Evolutionary conservation across 2,329 filamentous ascomycete species (phyloP).

Genomic region (Fusarium sp.): DNA sequence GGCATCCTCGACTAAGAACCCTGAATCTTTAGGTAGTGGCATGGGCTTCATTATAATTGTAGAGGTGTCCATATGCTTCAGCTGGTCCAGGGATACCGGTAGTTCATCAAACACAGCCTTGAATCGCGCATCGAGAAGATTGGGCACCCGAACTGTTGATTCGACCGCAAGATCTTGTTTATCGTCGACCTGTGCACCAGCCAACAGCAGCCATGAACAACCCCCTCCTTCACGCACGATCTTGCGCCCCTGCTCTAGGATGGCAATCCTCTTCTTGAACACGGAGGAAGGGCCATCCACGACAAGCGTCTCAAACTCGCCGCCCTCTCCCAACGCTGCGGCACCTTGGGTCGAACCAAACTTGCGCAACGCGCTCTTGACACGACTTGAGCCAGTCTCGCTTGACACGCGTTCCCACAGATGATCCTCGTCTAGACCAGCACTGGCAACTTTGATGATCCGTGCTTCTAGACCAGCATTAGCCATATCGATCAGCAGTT

Average conservation of each 20-base stretch:
- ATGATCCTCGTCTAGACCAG: slow-evolving; percentile 83
- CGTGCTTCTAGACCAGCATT: slow-evolving; percentile 83
- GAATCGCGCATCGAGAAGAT: slow-evolving; percentile 74
- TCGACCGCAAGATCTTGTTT: slow-evolving; percentile 48
- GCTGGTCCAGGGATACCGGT: slow-evolving; percentile 15
- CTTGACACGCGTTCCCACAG: slow-evolving; percentile 85
- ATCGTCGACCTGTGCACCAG: slow-evolving; percentile 64
- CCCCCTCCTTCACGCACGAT: slow-evolving; percentile 79
- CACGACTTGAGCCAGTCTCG: slow-evolving; percentile 57
- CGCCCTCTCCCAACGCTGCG: slow-evolving; percentile 84
- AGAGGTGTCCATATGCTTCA: slow-evolving; percentile 14
- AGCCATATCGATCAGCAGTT: slow-evolving; percentile 84
- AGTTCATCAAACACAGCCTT: slow-evolving; percentile 54
- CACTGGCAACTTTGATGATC: slow-evolving; percentile 94
- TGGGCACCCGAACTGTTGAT: slow-evolving; percentile 66
- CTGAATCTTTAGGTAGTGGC: slow-evolving; percentile 6
- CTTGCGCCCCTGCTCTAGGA: slow-evolving; percentile 65
- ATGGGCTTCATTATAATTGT: slow-evolving; percentile 1
- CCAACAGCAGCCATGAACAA: slow-evolving; percentile 76
- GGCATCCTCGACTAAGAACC: slow-evolving; percentile 32
- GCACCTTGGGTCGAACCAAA: slow-evolving; percentile 78
- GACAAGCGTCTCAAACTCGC: slow-evolving; percentile 95
- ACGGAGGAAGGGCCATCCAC: slow-evolving; percentile 79
- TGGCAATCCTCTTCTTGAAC: slow-evolving; percentile 77
- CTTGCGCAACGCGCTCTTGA: slow-evolving; percentile 67